These are phyloP conservation scores for Pochonia chlamydosporia DNA, from an alignment of 2,329 filamentous ascomycete species.

Conservation along the genomic window DNA sequence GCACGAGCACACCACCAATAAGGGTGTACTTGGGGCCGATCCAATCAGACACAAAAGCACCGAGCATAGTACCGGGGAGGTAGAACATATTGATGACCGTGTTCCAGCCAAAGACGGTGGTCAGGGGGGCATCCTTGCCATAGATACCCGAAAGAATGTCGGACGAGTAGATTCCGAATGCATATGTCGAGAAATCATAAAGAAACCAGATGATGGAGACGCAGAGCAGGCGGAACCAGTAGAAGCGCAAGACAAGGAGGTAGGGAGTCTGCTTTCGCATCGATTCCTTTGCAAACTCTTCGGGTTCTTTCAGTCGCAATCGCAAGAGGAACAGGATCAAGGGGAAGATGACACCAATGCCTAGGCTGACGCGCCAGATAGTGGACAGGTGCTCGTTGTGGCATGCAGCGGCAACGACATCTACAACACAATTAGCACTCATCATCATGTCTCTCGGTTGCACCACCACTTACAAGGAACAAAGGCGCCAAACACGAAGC, in stretches of 20 bases:
- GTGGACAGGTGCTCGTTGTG: conserved; percentile 58
- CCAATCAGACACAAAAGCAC: conserved; percentile 71
- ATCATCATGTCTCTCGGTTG: not conserved
- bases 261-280: conserved; percentile 60
- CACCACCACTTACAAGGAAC: conserved; percentile 48
- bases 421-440: conserved; percentile 10
- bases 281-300: conserved; percentile 66
- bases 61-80: conserved; percentile 73
- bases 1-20: conserved; percentile 61
- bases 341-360: conserved; percentile 73
- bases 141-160: conserved; percentile 65
- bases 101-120: conserved; percentile 81
- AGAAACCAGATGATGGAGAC: conserved; percentile 80
- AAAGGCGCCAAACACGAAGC: conserved; percentile 75
- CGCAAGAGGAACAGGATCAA: conserved; percentile 65
- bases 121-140: conserved; percentile 54
- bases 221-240: conserved; percentile 64
- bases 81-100: conserved; percentile 86
- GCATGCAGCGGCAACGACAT: conserved; percentile 51
- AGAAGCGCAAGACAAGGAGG: conserved; percentile 53
- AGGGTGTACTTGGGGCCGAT: conserved; percentile 74
- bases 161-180: conserved; percentile 79
- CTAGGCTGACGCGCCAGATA: conserved; percentile 78
- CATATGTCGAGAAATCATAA: conserved; percentile 84
- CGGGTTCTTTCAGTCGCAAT: conserved; percentile 68